Evolutionary conservation across 2,329 filamentous ascomycete species (phyloP).

Genomic region (Sarocladium strictum): DNA sequence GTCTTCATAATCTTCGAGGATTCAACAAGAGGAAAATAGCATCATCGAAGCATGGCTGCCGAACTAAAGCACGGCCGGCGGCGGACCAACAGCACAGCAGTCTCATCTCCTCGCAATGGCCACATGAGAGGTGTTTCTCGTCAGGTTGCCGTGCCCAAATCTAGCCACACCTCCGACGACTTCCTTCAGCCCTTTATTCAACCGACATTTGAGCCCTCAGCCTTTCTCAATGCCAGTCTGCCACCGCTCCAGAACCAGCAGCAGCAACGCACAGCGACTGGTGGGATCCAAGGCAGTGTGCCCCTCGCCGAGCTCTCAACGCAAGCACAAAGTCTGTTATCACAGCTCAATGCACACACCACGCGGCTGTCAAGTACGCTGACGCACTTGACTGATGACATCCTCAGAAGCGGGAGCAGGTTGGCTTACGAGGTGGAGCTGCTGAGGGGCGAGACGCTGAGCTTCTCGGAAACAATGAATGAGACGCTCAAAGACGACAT

Average conservation of each 20-base stretch:
- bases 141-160: conserved; percentile 40
- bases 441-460: conserved; percentile 76
- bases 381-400: conserved; percentile 90
- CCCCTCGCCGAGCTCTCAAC: conserved; percentile 67
- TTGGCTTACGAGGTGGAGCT: conserved; percentile 94
- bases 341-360: conserved; percentile 83
- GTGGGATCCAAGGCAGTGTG: neutral
- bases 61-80: conserved; percentile 30
- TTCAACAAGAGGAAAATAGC: neutral
- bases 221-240: conserved; percentile 76
- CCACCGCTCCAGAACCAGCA: conserved; percentile 57
- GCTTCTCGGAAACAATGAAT: conserved; percentile 71
- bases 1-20: neutral
- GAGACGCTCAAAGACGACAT: conserved; percentile 69
- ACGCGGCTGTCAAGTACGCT: conserved; percentile 74
- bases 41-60: conserved; percentile 20
- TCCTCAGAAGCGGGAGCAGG: conserved; percentile 79
- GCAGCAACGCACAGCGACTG: conserved; percentile 23
- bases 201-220: conserved; percentile 72
- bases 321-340: conserved; percentile 77
- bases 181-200: conserved; percentile 70
- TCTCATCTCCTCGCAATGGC: conserved; percentile 32
- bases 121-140: conserved; percentile 34
- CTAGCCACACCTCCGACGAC: conserved; percentile 63
- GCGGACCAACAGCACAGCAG: conserved; percentile 40